Percentiles rank a stretch among this genome's conserved stretches.
phyloP scores from a whole-genome alignment of 768 basidiomycete species.

The Heimioporus sp. region DNA sequence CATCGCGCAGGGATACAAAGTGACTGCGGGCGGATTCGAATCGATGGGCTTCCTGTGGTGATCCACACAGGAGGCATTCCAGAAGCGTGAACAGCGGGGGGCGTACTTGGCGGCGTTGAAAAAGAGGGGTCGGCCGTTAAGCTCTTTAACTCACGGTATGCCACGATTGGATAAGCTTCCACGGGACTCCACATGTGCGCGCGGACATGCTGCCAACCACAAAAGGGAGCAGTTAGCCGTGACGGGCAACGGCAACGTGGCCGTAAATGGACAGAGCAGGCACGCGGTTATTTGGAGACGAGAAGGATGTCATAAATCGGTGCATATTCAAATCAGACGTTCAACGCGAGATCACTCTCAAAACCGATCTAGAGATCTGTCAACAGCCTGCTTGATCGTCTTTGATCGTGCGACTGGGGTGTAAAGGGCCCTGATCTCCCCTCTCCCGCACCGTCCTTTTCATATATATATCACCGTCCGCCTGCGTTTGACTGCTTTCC shows the following conservation, averaged over 20 bases:
- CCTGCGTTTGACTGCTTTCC: slow-evolving; percentile 42
- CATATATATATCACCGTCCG: slow-evolving; percentile 59
- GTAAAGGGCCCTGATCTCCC: slow-evolving; percentile 42
- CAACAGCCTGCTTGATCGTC: slow-evolving; percentile 49
- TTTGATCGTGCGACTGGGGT: slow-evolving; percentile 60
- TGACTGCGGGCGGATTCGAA: too few relatives aligned
- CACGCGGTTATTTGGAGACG: slow-evolving; percentile 55
- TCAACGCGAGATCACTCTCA: slow-evolving; percentile 40
- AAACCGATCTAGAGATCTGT: slow-evolving; percentile 36
- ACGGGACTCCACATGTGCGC: slow-evolving; percentile 33
- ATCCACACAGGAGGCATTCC: slow-evolving; percentile 22
- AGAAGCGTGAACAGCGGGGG: slow-evolving; percentile 12
- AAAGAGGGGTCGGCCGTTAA: slow-evolving; percentile 37
- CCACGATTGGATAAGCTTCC: slow-evolving; percentile 37
- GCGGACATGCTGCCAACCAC: slow-evolving; percentile 28
- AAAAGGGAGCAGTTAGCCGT: slow-evolving; percentile 35
- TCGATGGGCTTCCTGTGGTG: slow-evolving; percentile 3
- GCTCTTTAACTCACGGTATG: slow-evolving; percentile 40
- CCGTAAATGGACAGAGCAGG: slow-evolving; percentile 42
- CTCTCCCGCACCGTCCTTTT: slow-evolving; percentile 37
- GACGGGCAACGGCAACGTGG: slow-evolving; percentile 48
- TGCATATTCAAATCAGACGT: slow-evolving; percentile 36
- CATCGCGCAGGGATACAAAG: too few relatives aligned
- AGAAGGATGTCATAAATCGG: slow-evolving; percentile 33
- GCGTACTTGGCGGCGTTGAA: slow-evolving; percentile 22